Base-by-base conservation (phyloP, 1,284 basidiomycete species). In the Grifola frondosa region DNA sequence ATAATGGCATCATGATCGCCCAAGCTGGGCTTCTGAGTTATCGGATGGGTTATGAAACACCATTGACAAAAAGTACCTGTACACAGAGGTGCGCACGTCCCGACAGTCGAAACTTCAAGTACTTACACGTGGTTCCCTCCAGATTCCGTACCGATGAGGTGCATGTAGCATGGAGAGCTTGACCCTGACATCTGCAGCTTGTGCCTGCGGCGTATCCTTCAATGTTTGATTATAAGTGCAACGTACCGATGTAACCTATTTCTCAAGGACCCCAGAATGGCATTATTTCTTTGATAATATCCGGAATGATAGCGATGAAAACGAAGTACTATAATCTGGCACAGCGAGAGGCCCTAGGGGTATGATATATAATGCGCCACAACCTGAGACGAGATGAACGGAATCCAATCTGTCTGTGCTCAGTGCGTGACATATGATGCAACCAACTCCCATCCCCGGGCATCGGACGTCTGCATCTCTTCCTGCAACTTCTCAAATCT, bases 1-100 rank as follows among this genome's bases (percentile, higher is more conserved):
- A 99, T 67, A 99, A 99, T 60, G 97, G 97, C 3, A 96, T 99
- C 60, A 99, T 99, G 97, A 99, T 99, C 44, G 97, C 97, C 1
- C 97, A 99, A 65, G 97, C 97, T 2, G 96, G 96, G 20, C 73
- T 99, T 35, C 74, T 99, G 28, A 84, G 87, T 46, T 92, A 84
- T 65, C 78, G 97, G 6, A 98, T 97, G 93, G 96, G 96, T n/a
- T 77, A 83, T 52, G 67, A 68, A 34, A 97, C 92, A 1, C 78
- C 86, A 3, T 60, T 97, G 24, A 66, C 76, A 30, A 81, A 95
- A 62, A 93, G 85, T 45, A 86, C 81, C 25, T 94, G 91, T 54
- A 97, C 93, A 6, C 94, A 97, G 68, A 76, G 92, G 90, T 90
- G 52, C 52, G 68, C 30, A 21, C 40, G 15, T 26, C 25, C 15